Evolutionary conservation across 2,329 filamentous ascomycete genomes (phyloP).

Genomic region (Phoma sp.): DNA sequence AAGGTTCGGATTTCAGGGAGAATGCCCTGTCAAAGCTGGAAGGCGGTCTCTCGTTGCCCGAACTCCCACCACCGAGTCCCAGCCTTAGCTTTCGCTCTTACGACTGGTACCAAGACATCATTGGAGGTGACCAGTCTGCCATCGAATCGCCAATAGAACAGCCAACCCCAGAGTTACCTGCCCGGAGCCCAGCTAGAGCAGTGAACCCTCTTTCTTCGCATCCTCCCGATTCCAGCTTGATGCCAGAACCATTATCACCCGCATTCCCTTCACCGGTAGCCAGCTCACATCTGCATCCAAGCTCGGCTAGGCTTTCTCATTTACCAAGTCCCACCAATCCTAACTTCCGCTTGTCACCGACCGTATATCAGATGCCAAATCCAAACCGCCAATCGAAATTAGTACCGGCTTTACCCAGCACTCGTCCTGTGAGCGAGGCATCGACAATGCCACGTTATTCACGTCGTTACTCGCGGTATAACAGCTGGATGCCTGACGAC

Average conservation of each 20-base stretch:
- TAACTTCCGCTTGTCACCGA: constrained; percentile 29
- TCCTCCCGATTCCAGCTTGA: constrained; percentile 11
- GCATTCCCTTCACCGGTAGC: constrained; percentile 18
- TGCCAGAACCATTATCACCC: constrained; percentile 26
- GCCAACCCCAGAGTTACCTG: constrained; percentile 9
- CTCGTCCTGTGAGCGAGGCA: constrained; percentile 12
- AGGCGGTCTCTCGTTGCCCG: constrained; percentile 21
- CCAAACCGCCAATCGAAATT: constrained; percentile 5
- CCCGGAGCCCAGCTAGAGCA: constrained; percentile 19
- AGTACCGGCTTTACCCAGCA: constrained; percentile 14
- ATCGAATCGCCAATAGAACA: constrained; percentile 5
- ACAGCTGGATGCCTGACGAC: constrained; percentile 16
- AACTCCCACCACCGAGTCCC: constrained; percentile 31
- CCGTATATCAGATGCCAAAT: constrained; percentile 30
- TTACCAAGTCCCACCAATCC: constrained; percentile 25
- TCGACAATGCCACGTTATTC: constrained; percentile 20
- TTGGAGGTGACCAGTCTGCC: constrained; percentile 25
- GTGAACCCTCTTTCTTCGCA: constrained; percentile 23
- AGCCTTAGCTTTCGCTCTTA: constrained; percentile 36
- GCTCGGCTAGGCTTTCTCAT: constrained; percentile 18
- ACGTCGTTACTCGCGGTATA: constrained; percentile 13
- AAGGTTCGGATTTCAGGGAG: constrained; percentile 7
- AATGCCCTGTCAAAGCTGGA: constrained; percentile 24
- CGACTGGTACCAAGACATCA: constrained; percentile 40
- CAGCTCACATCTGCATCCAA: constrained; percentile 26